Conservation (phyloP, 306 rosid genomes). For the Parietaria judaica region DNA sequence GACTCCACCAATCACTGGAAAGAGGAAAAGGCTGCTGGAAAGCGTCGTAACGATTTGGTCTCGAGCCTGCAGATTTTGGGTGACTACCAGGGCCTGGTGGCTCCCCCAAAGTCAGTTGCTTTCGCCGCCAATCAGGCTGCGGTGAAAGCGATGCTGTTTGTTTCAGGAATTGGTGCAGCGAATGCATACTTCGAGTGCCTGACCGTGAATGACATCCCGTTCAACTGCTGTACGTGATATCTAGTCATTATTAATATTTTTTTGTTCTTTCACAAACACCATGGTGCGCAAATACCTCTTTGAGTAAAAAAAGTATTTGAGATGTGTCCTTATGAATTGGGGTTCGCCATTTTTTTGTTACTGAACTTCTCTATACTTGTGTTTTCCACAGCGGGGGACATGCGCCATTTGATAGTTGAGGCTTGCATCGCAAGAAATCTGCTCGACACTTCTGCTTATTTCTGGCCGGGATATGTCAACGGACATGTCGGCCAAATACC, state of each 20-base stretch:
- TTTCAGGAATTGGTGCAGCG: constrained; percentile 63
- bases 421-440: constrained; percentile 87
- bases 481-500: constrained; percentile 71
- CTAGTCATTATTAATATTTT: constrained; percentile 14
- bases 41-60: constrained; percentile 50
- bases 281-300: no score
- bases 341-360: background rate
- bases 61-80: constrained; percentile 80
- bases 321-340: constrained; percentile 6
- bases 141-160: constrained; percentile 74
- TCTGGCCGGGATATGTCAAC: constrained; percentile 84
- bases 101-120: constrained; percentile 67
- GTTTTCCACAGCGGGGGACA: constrained; percentile 78
- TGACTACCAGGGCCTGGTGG: constrained; percentile 71
- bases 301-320: background rate
- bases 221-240: constrained; percentile 60
- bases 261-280: no score
- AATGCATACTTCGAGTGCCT: constrained; percentile 73
- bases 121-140: constrained; percentile 87
- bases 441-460: constrained; percentile 75
- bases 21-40: constrained; percentile 50
- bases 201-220: constrained; percentile 61
- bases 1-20: constrained; percentile 44
- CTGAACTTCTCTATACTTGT: constrained; percentile 3
- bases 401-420: constrained; percentile 93